A percentile compares a stretch with the other conserved stretches of the same genome.
Conservation (phyloP, 306 rosid species). For the Vachellia collinsii region DNA sequence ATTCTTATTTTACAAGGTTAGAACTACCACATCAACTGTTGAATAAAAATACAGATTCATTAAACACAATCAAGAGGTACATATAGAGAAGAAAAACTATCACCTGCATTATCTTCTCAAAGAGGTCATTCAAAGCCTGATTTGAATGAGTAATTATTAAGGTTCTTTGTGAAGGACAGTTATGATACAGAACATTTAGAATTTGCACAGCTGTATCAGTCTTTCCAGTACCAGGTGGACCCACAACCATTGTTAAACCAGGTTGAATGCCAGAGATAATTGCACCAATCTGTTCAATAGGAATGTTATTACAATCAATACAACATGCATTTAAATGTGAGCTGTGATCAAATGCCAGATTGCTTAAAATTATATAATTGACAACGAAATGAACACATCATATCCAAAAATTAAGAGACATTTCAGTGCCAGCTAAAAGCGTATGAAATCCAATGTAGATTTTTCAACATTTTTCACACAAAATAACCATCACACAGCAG, state of each 20-base stretch:
- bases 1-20: background rate
- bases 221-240: conserved; percentile 99
- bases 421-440: background rate
- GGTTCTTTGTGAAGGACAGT: conserved; percentile 95
- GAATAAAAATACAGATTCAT: background rate
- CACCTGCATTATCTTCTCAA: conserved; percentile 97
- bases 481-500: background rate
- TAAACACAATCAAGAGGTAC: background rate
- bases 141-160: conserved; percentile 95
- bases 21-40: conserved; percentile 13
- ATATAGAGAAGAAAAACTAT: conserved; percentile 1
- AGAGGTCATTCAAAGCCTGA: conserved; percentile 96
- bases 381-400: conserved; percentile 28
- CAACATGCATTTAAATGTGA: conserved; percentile 24
- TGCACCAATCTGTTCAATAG: conserved; percentile 70
- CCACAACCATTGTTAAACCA: conserved; percentile 97
- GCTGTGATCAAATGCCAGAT: conserved; percentile 2
- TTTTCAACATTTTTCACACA: background rate
- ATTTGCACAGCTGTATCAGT: conserved; percentile 99
- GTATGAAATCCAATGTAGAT: background rate
- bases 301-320: conserved; percentile 24
- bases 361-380: background rate
- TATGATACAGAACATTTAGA: conserved; percentile 95
- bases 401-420: conserved; percentile 18
- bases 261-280: conserved; percentile 96